Conservation (phyloP, 305 asterid species). For the Fraxinus xanthoxyloides region DNA sequence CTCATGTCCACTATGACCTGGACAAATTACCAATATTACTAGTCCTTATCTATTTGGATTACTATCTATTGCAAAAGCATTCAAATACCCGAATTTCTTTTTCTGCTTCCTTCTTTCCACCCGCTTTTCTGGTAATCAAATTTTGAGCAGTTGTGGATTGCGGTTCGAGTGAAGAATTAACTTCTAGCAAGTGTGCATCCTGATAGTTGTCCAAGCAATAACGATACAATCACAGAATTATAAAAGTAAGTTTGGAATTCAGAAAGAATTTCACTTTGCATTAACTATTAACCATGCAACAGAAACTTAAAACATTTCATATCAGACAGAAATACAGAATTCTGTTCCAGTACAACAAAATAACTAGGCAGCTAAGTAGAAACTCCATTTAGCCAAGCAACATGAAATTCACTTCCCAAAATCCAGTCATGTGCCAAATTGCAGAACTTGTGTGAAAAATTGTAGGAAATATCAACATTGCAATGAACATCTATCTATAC, state of each 20-base stretch:
- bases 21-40: conserved; percentile 21
- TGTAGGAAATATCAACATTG: background rate
- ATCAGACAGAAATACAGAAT: background rate
- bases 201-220: conserved; percentile 36
- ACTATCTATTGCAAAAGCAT: conserved; percentile 1
- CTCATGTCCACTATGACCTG: conserved; percentile 99
- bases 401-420: background rate
- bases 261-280: background rate
- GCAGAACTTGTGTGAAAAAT: background rate
- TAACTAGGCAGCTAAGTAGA: background rate
- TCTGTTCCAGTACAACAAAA: background rate
- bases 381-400: background rate
- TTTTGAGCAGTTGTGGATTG: conserved; percentile 66
- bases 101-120: conserved; percentile 81
- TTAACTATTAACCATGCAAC: conserved; percentile 3
- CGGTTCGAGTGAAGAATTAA: conserved; percentile 54
- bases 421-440: background rate
- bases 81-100: conserved; percentile 76
- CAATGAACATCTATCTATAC: background rate
- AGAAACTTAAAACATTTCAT: conserved; percentile 1
- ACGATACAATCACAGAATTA: conserved; percentile 16
- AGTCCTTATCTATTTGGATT: background rate
- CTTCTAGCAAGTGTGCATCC: conserved; percentile 61
- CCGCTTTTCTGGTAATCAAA: conserved; percentile 79
- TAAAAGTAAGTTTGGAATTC: background rate